Base-by-base conservation (phyloP, 2,329 filamentous ascomycete species). In the Parastagonospora nodorum region DNA sequence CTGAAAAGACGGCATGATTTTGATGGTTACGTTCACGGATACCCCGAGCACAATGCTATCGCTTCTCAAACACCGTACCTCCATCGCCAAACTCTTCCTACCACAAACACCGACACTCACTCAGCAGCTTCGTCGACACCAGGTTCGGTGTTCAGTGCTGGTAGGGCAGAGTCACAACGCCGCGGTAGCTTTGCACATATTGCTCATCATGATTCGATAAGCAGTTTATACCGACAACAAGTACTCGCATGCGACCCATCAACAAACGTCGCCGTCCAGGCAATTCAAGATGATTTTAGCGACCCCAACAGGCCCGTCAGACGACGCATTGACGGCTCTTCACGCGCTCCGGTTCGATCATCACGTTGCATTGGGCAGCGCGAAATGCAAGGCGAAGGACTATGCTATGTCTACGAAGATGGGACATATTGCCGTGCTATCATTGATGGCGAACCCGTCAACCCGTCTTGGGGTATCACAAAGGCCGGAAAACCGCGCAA, bases 401-500 rank as follows among this genome's bases (percentile, higher is more conserved):
- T 88, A 64, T 94, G 89, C 75, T 94, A 91, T 68, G 87, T 94
- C 55, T 94, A 94, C 69, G 90, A 93, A 57, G 90, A 95, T 67
- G 89, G 89, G 28, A 88, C 86, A 45, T 87, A 90, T 69, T 93
- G 89, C 77, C 90, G 89, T 64, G 90, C 89, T 32, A 79, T 89
- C 27, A 92, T 96, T 57, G 90, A 96, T 63, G 92, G 92, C 14
- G 89, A 96, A 69, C 81, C 82, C 0, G 91, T 96, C 44, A 96
- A 96, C 69, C 90, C 92, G 1, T 89, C 90, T 60, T 96, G 92
- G 92, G 92, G 92, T 12, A 86, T 96, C 8, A 96, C 92, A 31
- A 96, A 96, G 75, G 92, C 92, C 2, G 92, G 92, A 11, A 96
- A 96, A 77, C 92, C 92, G 41, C 85, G 92, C 60, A 97, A 97